Percentiles rank a stretch among this genome's conserved stretches.
Conservation (phyloP, 164 flowering plant species). For the Protea cynaroides region DNA sequence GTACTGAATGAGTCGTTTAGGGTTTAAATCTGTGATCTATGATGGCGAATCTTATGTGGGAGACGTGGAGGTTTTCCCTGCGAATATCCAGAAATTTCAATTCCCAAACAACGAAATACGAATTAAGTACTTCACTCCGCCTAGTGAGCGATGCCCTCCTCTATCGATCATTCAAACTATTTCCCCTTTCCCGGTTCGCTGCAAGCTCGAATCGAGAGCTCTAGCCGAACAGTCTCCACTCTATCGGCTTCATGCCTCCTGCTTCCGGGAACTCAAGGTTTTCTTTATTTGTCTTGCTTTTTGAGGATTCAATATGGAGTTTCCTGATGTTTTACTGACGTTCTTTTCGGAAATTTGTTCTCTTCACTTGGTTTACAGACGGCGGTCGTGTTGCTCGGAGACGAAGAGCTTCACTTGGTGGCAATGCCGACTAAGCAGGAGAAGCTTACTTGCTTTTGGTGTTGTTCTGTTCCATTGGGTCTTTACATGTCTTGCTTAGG, state of each 20-base stretch:
- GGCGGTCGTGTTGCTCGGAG: constrained; percentile 71
- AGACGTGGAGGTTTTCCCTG: constrained; percentile 53
- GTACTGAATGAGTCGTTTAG: constrained; percentile 51
- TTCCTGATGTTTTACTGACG: not conserved
- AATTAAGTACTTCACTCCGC: constrained; percentile 51
- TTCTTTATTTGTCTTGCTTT: not conserved
- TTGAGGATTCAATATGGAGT: not conserved
- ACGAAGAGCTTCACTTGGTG: constrained; percentile 83
- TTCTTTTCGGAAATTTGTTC: not conserved
- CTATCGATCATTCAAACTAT: constrained; percentile 76
- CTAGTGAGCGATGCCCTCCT: constrained; percentile 78
- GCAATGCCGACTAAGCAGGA: constrained; percentile 89
- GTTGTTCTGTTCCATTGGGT: constrained; percentile 55
- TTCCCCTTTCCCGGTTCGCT: constrained; percentile 59
- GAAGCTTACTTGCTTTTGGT: constrained; percentile 87
- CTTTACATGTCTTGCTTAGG: constrained; percentile 59
- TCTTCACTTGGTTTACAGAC: constrained; percentile 40
- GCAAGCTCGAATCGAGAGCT: constrained; percentile 69
- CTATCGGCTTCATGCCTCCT: constrained; percentile 56
- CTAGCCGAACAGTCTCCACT: constrained; percentile 42
- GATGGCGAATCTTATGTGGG: constrained; percentile 68
- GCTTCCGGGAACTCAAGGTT: constrained; percentile 70
- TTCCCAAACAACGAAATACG: constrained; percentile 90
- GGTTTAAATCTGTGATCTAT: constrained; percentile 56
- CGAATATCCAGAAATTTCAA: constrained; percentile 40